Conservation (phyloP, 2,329 filamentous ascomycete genomes). For the Botrytis byssoidea region DNA sequence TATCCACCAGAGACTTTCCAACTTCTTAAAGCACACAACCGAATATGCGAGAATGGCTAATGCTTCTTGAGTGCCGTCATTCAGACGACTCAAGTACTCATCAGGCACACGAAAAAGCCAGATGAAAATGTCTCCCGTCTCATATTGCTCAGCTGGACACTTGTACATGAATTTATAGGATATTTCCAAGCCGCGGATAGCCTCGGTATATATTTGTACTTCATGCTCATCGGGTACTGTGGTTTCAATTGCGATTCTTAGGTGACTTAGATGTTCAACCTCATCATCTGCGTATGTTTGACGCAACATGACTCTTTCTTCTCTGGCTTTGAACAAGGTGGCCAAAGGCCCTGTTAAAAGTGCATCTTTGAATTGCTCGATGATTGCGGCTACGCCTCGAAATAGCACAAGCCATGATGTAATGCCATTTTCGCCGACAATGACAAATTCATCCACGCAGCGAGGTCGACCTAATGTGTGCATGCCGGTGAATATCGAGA, state of each 20-base stretch:
- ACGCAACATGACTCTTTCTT: neutral
- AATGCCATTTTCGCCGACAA: constrained; percentile 35
- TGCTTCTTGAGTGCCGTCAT: constrained; percentile 37
- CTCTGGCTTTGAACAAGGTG: neutral
- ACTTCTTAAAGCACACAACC: constrained; percentile 36
- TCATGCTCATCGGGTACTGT: neutral
- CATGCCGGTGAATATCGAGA: constrained; percentile 40
- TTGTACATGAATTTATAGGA: constrained; percentile 33
- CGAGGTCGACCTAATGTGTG: constrained; percentile 40
- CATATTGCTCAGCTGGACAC: constrained; percentile 24
- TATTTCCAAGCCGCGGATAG: constrained; percentile 39
- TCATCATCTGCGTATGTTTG: constrained; percentile 6
- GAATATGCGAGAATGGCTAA: constrained; percentile 40
- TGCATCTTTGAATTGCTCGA: constrained; percentile 2
- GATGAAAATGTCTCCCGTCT: constrained; percentile 42
- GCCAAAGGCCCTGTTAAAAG: neutral
- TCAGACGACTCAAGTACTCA: constrained; percentile 40
- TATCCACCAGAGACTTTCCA: constrained; percentile 40
- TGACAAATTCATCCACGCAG: constrained; percentile 37
- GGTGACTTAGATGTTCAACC: neutral
- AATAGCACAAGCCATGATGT: constrained; percentile 41
- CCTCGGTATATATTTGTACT: constrained; percentile 15
- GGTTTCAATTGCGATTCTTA: constrained; percentile 8
- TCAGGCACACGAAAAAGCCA: constrained; percentile 41
- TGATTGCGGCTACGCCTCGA: neutral